These are phyloP conservation scores for Coriaria nepalensis DNA, from an alignment of 306 rosid genomes.

Conservation along the genomic window DNA sequence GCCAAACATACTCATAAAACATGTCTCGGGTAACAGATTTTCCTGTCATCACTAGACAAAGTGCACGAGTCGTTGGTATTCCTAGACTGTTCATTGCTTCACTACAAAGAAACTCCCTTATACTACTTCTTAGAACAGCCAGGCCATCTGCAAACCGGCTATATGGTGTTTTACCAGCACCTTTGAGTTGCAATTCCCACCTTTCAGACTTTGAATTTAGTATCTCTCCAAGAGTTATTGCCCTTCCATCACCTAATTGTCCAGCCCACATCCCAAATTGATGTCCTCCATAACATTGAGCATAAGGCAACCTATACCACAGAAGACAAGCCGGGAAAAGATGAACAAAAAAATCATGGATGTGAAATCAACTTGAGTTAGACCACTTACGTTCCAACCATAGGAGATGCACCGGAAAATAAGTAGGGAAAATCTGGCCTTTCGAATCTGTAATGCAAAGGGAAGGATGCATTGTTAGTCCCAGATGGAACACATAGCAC, in stretches of 20 bases:
- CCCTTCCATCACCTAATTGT: conserved; percentile 98
- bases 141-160: conserved; percentile 97
- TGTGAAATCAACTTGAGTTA: conserved; percentile 3
- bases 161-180: conserved; percentile 96
- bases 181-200: conserved; percentile 97
- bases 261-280: conserved; percentile 99
- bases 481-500: too few relatives aligned
- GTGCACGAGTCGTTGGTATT: conserved; percentile 92
- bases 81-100: conserved; percentile 96
- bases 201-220: conserved; percentile 66
- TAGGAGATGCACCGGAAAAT: conserved; percentile 70
- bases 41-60: conserved; percentile 83
- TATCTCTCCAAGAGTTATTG: conserved; percentile 86
- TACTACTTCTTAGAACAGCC: conserved; percentile 95
- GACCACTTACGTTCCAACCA: conserved; percentile 74
- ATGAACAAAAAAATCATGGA: conserved; percentile 11
- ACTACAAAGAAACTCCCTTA: conserved; percentile 95
- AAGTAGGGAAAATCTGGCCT: conserved; percentile 74
- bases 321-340: conserved; percentile 9
- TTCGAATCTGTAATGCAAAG: conserved; percentile 56
- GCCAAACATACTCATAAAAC: conserved; percentile 79
- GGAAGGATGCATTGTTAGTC: conserved; percentile 1
- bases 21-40: conserved; percentile 76
- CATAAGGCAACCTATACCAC: conserved; percentile 65
- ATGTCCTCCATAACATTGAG: conserved; percentile 98